Percentiles rank a stretch among this genome's conserved stretches.
These are phyloP conservation scores for Coprinellus aureogranulatus DNA, from an alignment of 768 basidiomycete genomes.

Conservation along the genomic window DNA sequence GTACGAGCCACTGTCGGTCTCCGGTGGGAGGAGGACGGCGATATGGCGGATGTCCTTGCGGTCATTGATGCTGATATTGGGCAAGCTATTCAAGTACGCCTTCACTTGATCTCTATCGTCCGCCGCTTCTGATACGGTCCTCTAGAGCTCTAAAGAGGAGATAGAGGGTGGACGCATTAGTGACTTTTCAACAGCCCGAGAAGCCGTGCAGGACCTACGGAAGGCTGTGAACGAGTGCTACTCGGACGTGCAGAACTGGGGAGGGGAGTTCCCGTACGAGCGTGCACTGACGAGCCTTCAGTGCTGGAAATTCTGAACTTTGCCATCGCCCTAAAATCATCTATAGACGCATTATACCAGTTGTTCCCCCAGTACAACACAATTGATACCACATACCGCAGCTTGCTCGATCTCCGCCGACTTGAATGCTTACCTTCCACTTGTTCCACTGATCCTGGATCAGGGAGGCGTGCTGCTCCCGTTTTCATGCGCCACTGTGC, in stretches of 20 bases:
- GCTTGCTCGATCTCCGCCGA: too few relatives aligned
- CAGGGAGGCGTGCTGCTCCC: too few relatives aligned
- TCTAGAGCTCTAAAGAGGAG: constrained; percentile 74
- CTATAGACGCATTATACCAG: too few relatives aligned
- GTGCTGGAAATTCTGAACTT: constrained; percentile 59
- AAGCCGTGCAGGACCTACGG: constrained; percentile 51
- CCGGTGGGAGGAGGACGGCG: constrained; percentile 61
- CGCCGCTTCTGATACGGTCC: constrained; percentile 12
- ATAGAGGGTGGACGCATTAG: constrained; percentile 52
- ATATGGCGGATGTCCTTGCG: constrained; percentile 57
- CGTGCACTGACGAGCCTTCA: constrained; percentile 59
- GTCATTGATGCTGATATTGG: constrained; percentile 74
- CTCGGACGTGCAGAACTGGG: constrained; percentile 58
- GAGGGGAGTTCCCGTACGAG: constrained; percentile 77
- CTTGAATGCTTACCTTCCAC: too few relatives aligned
- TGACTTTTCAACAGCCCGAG: constrained; percentile 50
- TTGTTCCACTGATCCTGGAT: too few relatives aligned
- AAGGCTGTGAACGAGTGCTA: constrained; percentile 54
- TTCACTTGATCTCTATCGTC: constrained; percentile 2
- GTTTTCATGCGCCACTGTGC: too few relatives aligned
- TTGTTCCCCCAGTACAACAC: too few relatives aligned
- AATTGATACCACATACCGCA: too few relatives aligned
- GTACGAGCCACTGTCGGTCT: constrained; percentile 60
- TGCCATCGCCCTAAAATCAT: too few relatives aligned
- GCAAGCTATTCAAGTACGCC: constrained; percentile 71